Base-by-base conservation (phyloP, 1,284 basidiomycete species). In the Trametes polyzona region DNA sequence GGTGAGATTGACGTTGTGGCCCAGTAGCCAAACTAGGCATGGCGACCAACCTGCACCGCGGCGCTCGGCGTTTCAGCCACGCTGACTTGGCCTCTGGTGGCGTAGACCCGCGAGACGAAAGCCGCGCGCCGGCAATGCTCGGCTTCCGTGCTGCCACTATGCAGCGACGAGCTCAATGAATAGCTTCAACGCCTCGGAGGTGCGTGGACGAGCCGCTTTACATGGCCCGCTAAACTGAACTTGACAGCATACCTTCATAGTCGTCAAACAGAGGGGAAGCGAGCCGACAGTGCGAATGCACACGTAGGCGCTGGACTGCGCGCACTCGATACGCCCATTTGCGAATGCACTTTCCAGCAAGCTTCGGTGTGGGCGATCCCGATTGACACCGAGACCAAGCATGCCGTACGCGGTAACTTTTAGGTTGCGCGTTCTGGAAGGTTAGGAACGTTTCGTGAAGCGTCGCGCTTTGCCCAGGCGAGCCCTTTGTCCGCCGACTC, bases 401-500 rank as follows among this genome's bases (percentile, higher is more conserved):
- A 49, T 55, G 54, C 53, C 51, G 47, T 61, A 37, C 40, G 43
- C 56, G 43, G 54, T 55, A 59, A 47, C 51, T 48, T 54, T 54
- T 51, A 55, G 49, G 54, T 44, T 47, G 52, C 21, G 44, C 27
- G 29, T 56, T 62, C 60, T 60, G 54, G 63, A 65, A 65, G 51
- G 47, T 40, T 16, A 14, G 58, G 60, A 60, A 57, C 35, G 16
- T 50, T 59, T 52, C 56, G 55, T 59, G 55, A 51, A 59, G 60
- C 55, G 29, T 41, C 29, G 24, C 16, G 29, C 43, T 27, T 21
- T 47, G 44, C 11, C n/a, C n/a, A n/a, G n/a, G n/a, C n/a, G n/a
- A n/a, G n/a, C n/a, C 24, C 16, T 23, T 14, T 17, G 26, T 39
- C 52, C 32, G 23, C 43, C 42, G 37, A 46, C 37, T 42, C 33